These are phyloP conservation scores for Trichomonascaceae sp. DNA, from an alignment of 1,139 yeast genomes.

Conservation along the genomic window DNA sequence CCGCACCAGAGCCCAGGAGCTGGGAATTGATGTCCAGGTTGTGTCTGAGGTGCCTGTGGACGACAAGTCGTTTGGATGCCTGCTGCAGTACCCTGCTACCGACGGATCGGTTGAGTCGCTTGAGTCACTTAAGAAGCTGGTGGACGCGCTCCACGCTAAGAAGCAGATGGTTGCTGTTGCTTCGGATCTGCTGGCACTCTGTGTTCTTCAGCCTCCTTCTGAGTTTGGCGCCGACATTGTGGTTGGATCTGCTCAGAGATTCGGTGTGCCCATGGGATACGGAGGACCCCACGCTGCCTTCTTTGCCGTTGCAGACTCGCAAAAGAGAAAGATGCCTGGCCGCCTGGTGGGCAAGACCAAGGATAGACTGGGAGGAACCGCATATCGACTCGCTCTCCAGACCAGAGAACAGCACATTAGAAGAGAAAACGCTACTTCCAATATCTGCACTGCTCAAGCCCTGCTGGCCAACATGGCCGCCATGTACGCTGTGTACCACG, in stretches of 20 bases:
- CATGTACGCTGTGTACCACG: constrained; percentile 93
- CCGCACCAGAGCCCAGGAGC: constrained; percentile 62
- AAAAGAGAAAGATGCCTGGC: constrained; percentile 92
- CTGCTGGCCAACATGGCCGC: constrained; percentile 90
- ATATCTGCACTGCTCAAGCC: constrained; percentile 97
- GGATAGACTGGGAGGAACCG: constrained; percentile 81
- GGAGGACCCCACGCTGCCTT: constrained; percentile 99
- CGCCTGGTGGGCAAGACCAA: constrained; percentile 87
- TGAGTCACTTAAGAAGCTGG: constrained; percentile 31
- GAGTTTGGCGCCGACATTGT: constrained; percentile 87
- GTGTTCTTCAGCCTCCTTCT: constrained; percentile 72
- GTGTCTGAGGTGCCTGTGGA: constrained; percentile 42
- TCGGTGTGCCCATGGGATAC: constrained; percentile 94
- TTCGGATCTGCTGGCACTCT: constrained; percentile 78
- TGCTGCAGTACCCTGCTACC: constrained; percentile 85
- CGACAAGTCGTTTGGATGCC: constrained; percentile 56
- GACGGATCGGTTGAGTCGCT: constrained; percentile 58
- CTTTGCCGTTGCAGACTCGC: constrained; percentile 67
- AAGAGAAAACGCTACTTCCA: constrained; percentile 94
- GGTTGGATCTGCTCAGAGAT: constrained; percentile 85
- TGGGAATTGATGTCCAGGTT: constrained; percentile 43
- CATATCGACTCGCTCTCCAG: constrained; percentile 84
- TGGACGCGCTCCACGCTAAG: constrained; percentile 51
- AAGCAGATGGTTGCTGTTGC: constrained; percentile 79
- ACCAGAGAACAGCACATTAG: constrained; percentile 97